phyloP scores from a whole-genome alignment of 31 red algal genomes.

The Odonthalia washingtoniensis region DNA sequence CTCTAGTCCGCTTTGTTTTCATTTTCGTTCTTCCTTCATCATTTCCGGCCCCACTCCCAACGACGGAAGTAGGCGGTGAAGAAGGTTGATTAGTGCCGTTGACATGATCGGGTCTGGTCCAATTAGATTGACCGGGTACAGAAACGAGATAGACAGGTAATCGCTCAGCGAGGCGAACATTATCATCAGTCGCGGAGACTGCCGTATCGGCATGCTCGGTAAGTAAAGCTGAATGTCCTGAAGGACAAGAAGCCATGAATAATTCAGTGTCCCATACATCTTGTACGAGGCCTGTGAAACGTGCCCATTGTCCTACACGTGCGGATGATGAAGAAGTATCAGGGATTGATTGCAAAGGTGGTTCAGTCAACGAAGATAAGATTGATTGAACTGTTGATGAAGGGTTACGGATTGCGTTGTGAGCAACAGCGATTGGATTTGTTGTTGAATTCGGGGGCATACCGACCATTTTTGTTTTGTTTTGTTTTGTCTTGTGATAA shows the following conservation, averaged over 20 bases:
- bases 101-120: conserved; percentile 45
- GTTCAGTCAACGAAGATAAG: conserved; percentile 14
- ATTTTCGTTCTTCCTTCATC: too few relatives aligned
- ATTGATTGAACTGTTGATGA: conserved; percentile 10
- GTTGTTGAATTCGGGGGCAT: conserved; percentile 25
- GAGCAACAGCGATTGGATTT: conserved; percentile 46
- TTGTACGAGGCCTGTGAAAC: conserved; percentile 77
- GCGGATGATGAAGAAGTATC: conserved; percentile 25
- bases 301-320: conserved; percentile 48
- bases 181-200: neutral
- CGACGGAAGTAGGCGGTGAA: neutral
- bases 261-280: conserved; percentile 79
- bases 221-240: conserved; percentile 39
- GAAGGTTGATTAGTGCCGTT: neutral
- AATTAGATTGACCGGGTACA: conserved; percentile 67
- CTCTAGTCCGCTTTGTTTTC: neutral
- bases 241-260: conserved; percentile 50
- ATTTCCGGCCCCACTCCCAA: too few relatives aligned
- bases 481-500: too few relatives aligned
- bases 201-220: conserved; percentile 43
- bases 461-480: conserved; percentile 72
- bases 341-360: conserved; percentile 43
- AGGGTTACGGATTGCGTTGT: conserved; percentile 42
- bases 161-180: conserved; percentile 51
- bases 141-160: conserved; percentile 75